Evolutionary conservation across 106 monocot species (phyloP), one percentile per base, ranked within the genome.

Genomic region (Apostasia ramifera): DNA sequence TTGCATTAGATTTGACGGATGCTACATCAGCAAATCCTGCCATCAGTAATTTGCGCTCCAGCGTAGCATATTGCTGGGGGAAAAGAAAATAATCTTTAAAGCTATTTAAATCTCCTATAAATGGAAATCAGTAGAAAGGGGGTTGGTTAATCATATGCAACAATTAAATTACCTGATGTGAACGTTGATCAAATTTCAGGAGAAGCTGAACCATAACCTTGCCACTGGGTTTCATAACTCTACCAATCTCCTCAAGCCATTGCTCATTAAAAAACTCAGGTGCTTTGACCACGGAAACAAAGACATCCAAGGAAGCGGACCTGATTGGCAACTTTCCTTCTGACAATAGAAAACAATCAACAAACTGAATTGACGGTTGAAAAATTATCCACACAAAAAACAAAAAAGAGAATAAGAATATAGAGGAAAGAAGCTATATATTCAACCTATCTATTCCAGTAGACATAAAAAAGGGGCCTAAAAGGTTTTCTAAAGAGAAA

Each of bases 171-270:
- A 86, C 92, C 85, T 86, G 76, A 47, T 68, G 47, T 43, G 63
- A 26, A 13, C 13, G 63, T 48, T 87, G 77, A 9, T 7, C 47
- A 39, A 53, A 51, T 26, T 45, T 2, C 6, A 73, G 51, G 70
- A 37, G 70, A 48, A 55, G 26, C 67, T 91, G 91, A 1, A 83
- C 52, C 38, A 83, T 4, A 55, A 89, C 42, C 61, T 73, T 77
- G 2, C 89, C 83, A 59, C 88, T 85, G 59, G 91, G 89, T 69
- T 89, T 89, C 53, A 92, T 57, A 55, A 92, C 81, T 62, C 92
- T 81, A 10, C 74, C 62, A 10, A 86, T 78, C 70, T 95, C 92
- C 57, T 78, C 73, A 67, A 95, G 26, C 81, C 74, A 80, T 60
- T 74, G 66, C 13, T 78, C 73, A 8, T 75, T 56, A 74, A 84